Conservation (phyloP, 2,329 filamentous ascomycete species). For the Penicillium sp. region DNA sequence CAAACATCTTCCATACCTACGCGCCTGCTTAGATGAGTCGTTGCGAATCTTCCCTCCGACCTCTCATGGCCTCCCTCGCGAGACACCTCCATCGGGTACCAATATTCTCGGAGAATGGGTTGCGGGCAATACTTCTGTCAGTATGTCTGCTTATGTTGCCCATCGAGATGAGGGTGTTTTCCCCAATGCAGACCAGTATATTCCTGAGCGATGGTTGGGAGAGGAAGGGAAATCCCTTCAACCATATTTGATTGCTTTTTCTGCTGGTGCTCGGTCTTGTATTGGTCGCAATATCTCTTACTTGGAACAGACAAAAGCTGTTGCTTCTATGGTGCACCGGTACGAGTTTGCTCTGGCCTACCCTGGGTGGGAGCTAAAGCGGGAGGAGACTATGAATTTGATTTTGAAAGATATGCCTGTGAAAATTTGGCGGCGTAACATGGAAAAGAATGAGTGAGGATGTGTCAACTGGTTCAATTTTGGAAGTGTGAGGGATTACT, state of each 20-base stretch:
- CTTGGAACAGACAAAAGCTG: slow-evolving; percentile 46
- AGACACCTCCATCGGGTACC: slow-evolving; percentile 48
- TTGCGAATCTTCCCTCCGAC: slow-evolving; percentile 50
- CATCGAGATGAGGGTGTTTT: slow-evolving; percentile 43
- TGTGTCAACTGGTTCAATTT: not conserved
- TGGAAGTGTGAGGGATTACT: not conserved
- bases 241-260: slow-evolving; percentile 44
- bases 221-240: slow-evolving; percentile 43
- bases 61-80: slow-evolving; percentile 45
- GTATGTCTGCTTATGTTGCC: slow-evolving; percentile 43
- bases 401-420: slow-evolving; percentile 34
- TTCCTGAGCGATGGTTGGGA: slow-evolving; percentile 46
- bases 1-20: slow-evolving; percentile 54
- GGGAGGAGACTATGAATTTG: slow-evolving; percentile 32
- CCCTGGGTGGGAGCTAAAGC: slow-evolving; percentile 27
- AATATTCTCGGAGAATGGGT: slow-evolving; percentile 49
- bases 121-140: slow-evolving; percentile 47
- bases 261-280: slow-evolving; percentile 41
- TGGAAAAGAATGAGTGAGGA: not conserved
- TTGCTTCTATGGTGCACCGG: slow-evolving; percentile 31
- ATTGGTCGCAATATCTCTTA: slow-evolving; percentile 47
- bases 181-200: slow-evolving; percentile 39
- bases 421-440: slow-evolving; percentile 30
- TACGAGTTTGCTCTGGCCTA: slow-evolving; percentile 32
- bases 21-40: slow-evolving; percentile 54